Evolutionary conservation across 163 green algal species (phyloP).

Genomic region (Chloromonas sp.): DNA sequence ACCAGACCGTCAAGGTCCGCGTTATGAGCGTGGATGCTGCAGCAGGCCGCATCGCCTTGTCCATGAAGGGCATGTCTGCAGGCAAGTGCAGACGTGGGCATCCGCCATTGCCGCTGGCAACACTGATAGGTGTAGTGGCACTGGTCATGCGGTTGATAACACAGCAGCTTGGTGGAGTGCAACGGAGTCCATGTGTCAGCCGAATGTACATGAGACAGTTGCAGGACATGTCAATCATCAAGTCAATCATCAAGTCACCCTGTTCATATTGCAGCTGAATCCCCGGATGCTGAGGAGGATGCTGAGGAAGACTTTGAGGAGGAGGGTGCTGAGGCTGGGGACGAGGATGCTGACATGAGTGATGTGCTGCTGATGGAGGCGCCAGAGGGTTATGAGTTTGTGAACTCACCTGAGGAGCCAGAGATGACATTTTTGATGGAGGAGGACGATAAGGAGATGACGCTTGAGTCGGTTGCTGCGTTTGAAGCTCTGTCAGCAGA

Average conservation of each 20-base stretch:
- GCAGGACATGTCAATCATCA: no score
- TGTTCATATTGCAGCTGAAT: no score
- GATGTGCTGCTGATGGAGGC: background rate
- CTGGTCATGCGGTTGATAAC: no score
- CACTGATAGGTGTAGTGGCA: no score
- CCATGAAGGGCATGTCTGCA: conserved; percentile 38
- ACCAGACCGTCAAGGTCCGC: conserved; percentile 54
- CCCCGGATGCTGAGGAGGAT: background rate
- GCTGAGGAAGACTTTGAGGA: conserved; percentile 4
- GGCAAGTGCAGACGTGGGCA: background rate
- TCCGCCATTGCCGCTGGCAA: background rate
- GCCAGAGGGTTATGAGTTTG: conserved; percentile 11
- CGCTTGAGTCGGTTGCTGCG: conserved; percentile 15
- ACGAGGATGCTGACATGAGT: background rate
- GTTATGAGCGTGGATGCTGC: conserved; percentile 59
- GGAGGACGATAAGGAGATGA: conserved; percentile 15
- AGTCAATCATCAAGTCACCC: no score
- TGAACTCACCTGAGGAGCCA: conserved; percentile 1
- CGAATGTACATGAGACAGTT: no score
- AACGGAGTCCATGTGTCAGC: no score
- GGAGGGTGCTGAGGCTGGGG: conserved; percentile 5
- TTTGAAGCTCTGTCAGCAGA: conserved; percentile 9
- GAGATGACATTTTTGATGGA: conserved; percentile 12
- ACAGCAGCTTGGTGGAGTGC: no score
- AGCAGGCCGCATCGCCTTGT: conserved; percentile 46